Evolutionary conservation across 2,329 filamentous ascomycete genomes (phyloP), one percentile per base, ranked within the genome.

Genomic region (Exophiala oligosperma): DNA sequence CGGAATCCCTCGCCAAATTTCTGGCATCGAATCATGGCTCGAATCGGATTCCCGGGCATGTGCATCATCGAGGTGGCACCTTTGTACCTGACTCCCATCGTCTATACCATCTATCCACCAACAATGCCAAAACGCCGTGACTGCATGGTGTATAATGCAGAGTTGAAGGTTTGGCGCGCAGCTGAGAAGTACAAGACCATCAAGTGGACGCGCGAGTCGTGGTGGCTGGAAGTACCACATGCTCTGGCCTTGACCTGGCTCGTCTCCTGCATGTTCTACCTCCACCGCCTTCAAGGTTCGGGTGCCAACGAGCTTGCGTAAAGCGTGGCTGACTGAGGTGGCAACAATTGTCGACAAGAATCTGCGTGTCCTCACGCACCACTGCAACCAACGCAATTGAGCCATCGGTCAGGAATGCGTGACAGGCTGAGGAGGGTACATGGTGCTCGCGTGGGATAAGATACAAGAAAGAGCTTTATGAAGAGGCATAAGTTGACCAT

Each of bases 91-190:
- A 60, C 56, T 9, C 63, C 63, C 4, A 37, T 63, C 21, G 12
- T 56, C 23, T 65, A 65, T 49, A 48, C 49, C 49, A 57, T 63
- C 28, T 61, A 57, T 32, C 63, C 63, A 52, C 63, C 63, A 38
- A 60, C 48, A 4, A 62, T 63, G 61, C 61, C 61, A 29, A 37
- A 43, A 2, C 55, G 61, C 28, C 61, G 61, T 24, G 55, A 59
- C 14, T 53, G 52, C 32, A 61, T 63, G 61, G 26, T 52, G 12
- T 43, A 51, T 6, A 53, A 61, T 21, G 8, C 52, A 12, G 37
- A 59, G 21, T 53, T 23, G 4, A 52, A 52, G 2, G 32, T 61
- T 6, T 63, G 58, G 57, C 52, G 46, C 26, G 41, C 61, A 26
- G 46, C 37, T 14, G 21, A 29, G 5, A 24, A 53, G 24, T 56